Conservation (phyloP, 371 early-diverging fungal species). For the Encephalitozoon hellem region DNA sequence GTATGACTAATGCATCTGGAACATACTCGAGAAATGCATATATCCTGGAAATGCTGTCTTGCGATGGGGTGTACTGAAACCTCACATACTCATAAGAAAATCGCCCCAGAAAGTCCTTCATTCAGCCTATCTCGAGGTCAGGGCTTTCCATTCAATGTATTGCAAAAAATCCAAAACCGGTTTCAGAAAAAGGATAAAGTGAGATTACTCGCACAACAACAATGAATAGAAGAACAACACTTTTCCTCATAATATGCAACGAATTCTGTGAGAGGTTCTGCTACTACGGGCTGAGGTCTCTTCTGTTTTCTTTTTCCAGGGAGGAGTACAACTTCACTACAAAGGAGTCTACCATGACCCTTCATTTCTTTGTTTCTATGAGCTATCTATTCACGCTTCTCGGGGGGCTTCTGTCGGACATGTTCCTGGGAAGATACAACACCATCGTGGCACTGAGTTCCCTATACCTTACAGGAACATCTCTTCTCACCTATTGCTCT, state of each 20-base stretch:
- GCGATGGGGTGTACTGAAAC: neutral
- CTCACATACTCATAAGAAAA: neutral
- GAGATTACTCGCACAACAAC: too few species aligned
- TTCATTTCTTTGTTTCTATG: constrained; percentile 70
- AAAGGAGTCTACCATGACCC: constrained; percentile 38
- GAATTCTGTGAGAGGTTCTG: constrained; percentile 71
- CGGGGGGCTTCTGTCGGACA: constrained; percentile 71
- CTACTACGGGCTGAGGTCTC: constrained; percentile 64
- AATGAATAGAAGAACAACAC: constrained; percentile 9
- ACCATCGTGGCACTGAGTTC: constrained; percentile 66
- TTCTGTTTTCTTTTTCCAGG: constrained; percentile 56
- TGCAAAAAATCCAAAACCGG: neutral
- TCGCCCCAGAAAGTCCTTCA: neutral
- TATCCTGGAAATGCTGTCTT: neutral
- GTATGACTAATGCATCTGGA: neutral
- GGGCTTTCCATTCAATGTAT: neutral
- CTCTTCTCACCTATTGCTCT: constrained; percentile 63
- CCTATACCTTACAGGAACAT: constrained; percentile 67
- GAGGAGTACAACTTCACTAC: constrained; percentile 13
- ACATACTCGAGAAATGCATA: neutral
- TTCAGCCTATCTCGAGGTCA: neutral
- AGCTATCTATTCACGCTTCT: constrained; percentile 70
- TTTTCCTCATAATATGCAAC: constrained; percentile 63
- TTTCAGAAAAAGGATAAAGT: neutral
- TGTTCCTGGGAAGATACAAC: constrained; percentile 69